phyloP scores from a whole-genome alignment of 257 asterid genomes.

The Nicotiana undulata region DNA sequence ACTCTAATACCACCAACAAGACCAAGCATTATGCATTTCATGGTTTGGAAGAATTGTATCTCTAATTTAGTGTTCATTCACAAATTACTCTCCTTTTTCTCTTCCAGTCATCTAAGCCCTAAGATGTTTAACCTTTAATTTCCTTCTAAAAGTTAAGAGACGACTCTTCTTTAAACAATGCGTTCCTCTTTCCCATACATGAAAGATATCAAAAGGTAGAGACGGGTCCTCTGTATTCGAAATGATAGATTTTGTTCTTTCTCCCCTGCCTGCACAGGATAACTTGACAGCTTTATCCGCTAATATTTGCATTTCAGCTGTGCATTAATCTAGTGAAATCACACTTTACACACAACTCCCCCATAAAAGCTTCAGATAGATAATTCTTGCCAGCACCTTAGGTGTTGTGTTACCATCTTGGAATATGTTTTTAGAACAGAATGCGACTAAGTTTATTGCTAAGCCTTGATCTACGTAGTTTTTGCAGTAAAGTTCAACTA shows the following conservation, averaged over 20 bases:
- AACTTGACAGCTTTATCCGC: not conserved
- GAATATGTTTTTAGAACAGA: not conserved
- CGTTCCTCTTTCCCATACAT: not conserved
- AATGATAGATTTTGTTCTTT: not conserved
- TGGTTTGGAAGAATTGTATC: not conserved
- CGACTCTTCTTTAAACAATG: not conserved
- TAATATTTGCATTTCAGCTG: not conserved
- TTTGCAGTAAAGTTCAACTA: not conserved
- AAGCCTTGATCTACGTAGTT: not conserved
- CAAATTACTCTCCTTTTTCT: not conserved
- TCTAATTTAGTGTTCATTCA: not conserved
- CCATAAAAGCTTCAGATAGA: not conserved
- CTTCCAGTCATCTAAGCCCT: not conserved
- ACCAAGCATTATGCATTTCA: not conserved
- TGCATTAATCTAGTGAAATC: not conserved
- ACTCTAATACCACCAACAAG: not conserved
- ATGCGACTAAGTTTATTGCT: not conserved
- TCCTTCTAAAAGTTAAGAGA: not conserved
- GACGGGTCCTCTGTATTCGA: not conserved
- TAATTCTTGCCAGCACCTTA: slow-evolving; percentile 2
- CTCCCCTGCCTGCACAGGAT: not conserved
- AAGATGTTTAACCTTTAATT: not conserved
- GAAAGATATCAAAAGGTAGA: not conserved
- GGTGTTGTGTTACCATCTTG: not conserved
- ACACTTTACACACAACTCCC: not conserved